Evolutionary conservation across 23 red algal species (phyloP).

Genomic region (Gracilaria domingensis): DNA sequence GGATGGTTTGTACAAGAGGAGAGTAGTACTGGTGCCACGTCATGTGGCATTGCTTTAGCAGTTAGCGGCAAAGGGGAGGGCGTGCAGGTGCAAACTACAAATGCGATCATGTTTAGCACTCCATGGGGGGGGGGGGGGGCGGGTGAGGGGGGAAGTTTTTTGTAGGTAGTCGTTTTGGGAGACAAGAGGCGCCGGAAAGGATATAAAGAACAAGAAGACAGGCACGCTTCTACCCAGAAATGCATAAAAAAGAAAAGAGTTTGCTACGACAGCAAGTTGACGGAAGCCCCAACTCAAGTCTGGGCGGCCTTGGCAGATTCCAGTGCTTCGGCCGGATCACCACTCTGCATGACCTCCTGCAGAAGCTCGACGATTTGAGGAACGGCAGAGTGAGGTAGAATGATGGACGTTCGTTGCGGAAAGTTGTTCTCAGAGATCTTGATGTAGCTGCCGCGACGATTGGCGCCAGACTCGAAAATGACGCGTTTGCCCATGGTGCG

Average conservation of each 20-base stretch:
- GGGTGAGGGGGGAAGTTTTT: conserved; percentile 25
- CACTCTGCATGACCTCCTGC: conserved; percentile 50
- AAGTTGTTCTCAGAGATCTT: conserved; percentile 62
- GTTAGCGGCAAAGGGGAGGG: neutral
- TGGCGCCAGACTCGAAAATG: conserved; percentile 68
- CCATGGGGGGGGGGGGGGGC: no score
- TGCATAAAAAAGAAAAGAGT: neutral
- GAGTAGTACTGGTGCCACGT: conserved; percentile 23
- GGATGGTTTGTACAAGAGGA: conserved; percentile 50
- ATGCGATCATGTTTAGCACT: conserved; percentile 35
- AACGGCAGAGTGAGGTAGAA: conserved; percentile 51
- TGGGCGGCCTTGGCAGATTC: conserved; percentile 33
- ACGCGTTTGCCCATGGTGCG: conserved; percentile 65
- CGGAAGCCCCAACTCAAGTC: neutral
- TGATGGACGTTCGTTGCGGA: conserved; percentile 55
- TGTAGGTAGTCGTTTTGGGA: conserved; percentile 23
- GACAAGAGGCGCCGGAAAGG: neutral
- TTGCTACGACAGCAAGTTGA: conserved; percentile 20
- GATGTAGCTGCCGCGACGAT: conserved; percentile 74
- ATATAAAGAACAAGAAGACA: neutral
- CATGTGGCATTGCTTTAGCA: conserved; percentile 45
- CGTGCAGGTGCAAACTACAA: conserved; percentile 7
- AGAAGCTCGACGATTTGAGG: conserved; percentile 61
- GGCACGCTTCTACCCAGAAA: conserved; percentile 37
- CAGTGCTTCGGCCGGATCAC: conserved; percentile 54